A percentile compares a stretch with the other conserved stretches of the same genome.
phyloP scores from a whole-genome alignment of 108 stramenopile genomes.

The Tribonema minus region DNA sequence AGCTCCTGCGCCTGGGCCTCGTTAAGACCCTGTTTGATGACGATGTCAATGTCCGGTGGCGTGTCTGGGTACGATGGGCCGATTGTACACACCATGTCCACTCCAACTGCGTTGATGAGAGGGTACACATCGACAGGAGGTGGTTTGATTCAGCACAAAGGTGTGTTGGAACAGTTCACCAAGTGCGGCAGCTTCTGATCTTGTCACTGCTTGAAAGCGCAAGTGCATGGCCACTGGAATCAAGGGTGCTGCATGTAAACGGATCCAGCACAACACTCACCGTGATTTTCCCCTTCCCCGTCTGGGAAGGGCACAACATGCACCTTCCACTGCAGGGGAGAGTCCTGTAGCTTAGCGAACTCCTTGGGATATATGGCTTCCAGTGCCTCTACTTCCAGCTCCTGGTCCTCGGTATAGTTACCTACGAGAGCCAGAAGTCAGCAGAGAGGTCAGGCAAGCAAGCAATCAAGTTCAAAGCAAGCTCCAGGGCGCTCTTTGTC shows the following conservation, averaged over 20 bases:
- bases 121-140: neutral
- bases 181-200: too few relatives aligned
- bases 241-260: too few relatives aligned
- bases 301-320: constrained; percentile 36
- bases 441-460: too few relatives aligned
- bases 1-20: constrained; percentile 25
- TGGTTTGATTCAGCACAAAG: too few relatives aligned
- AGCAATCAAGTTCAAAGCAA: too few relatives aligned
- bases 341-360: constrained; percentile 22
- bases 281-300: constrained; percentile 37
- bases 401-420: constrained; percentile 42
- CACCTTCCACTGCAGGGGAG: constrained; percentile 45
- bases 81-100: constrained; percentile 12
- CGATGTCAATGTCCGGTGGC: constrained; percentile 15
- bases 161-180: too few relatives aligned
- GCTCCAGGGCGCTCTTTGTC: too few relatives aligned
- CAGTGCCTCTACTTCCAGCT: constrained; percentile 49
- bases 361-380: constrained; percentile 46
- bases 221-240: too few relatives aligned
- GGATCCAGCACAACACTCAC: constrained; percentile 22
- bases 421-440: neutral
- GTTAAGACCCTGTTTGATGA: constrained; percentile 4
- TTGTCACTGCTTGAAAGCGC: too few relatives aligned
- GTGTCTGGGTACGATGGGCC: constrained; percentile 20
- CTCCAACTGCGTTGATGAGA: constrained; percentile 3